Evolutionary conservation across 2,329 filamentous ascomycete genomes (phyloP), one percentile per base, ranked within the genome.

Genomic region (Ascochyta lentis): DNA sequence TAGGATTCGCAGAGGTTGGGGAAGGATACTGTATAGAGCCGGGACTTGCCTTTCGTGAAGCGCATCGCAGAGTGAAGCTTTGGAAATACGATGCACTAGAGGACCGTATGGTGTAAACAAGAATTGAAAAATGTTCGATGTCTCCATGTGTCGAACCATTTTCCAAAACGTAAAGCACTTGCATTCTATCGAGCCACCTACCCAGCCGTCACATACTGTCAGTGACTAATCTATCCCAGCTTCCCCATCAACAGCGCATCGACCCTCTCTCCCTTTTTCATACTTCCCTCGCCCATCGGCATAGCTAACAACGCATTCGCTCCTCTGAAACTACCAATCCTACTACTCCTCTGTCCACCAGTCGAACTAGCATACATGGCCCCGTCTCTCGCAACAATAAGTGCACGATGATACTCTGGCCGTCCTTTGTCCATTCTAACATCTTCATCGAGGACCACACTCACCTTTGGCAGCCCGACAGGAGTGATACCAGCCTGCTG

Each of bases 371-470:
- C 95, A 56, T 85, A 80, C 43, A 98, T 75, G 8, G 79, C 67
- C 0, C 93, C 93, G 66, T 93, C 71, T 10, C 77, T 81, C 1
- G 86, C 85, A 0, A 80, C 81, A 2, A 96, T 86, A 2, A 92
- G 78, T 0, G 88, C 92, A n/a, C 95, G 89, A 72, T 97, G 94
- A 75, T 96, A 99, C 73, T 99, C 95, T 0, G 89, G 88, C 52
- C 95, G 82, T 47, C 84, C 80, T n/a, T 82, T 82, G 75, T 99
- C 95, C 49, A 91, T 82, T 1, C 79, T 77, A 47, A 98, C 86
- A 41, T 91, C 86, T 54, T 95, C 88, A 0, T 86, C 85, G 24
- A 97, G 72, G 1, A 80, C 78, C 0, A 95, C 93, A 2, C 85
- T 84, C 0, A 96, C 85, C 45, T 80, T 86, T 0, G 92, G 87